phyloP scores from a whole-genome alignment of 1,284 basidiomycete genomes.

The Leccinum brunneo-olivaceum region DNA sequence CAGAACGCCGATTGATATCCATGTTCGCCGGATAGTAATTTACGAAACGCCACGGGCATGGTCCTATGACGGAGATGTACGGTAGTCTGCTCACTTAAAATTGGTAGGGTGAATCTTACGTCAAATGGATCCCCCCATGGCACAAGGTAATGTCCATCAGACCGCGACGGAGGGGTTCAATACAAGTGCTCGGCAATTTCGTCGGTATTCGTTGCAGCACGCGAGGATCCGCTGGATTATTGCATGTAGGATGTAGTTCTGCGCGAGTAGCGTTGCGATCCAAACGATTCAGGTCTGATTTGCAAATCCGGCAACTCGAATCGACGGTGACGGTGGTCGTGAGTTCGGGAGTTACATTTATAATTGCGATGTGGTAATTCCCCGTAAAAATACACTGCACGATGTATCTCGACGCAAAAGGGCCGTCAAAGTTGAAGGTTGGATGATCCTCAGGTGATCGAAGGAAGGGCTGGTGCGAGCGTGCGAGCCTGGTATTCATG shows the following conservation, averaged over 20 bases:
- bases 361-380: background rate
- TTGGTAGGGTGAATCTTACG: background rate
- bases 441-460: background rate
- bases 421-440: background rate
- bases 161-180: background rate
- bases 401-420: background rate
- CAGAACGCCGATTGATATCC: background rate
- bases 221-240: background rate
- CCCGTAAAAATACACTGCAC: background rate
- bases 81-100: background rate
- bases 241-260: background rate
- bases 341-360: slow-evolving; percentile 7
- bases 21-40: slow-evolving; percentile 4
- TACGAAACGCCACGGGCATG: slow-evolving; percentile 8
- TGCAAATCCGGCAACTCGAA: background rate
- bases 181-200: background rate
- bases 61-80: background rate
- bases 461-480: too few relatives aligned
- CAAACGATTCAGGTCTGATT: background rate
- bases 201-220: background rate
- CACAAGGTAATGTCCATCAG: background rate
- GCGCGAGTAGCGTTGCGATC: background rate
- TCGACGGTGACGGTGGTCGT: background rate
- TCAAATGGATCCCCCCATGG: background rate
- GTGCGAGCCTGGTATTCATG: background rate